A percentile compares a stretch with the other conserved stretches of the same genome.
Conservation (phyloP, 305 asterid genomes). For the Fraxinus xanthoxyloides region DNA sequence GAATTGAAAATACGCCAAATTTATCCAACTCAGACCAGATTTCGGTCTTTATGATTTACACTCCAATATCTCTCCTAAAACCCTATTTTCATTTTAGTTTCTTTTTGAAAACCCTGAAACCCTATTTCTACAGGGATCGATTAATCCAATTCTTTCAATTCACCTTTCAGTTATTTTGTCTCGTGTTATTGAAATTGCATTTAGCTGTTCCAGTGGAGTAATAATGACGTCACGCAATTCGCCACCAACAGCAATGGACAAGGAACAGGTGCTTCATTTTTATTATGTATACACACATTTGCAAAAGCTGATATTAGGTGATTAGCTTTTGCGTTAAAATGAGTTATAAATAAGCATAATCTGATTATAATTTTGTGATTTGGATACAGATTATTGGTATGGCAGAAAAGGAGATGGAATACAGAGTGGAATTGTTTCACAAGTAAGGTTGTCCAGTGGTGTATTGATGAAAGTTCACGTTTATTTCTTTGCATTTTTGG, state of each 20-base stretch:
- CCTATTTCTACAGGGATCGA: not conserved
- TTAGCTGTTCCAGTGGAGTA: not conserved
- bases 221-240: not conserved
- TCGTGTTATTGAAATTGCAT: not conserved
- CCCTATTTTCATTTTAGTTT: not conserved
- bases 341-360: not conserved
- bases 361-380: not conserved
- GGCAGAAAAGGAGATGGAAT: constrained; percentile 52
- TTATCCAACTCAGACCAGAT: not conserved
- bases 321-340: not conserved
- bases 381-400: constrained; percentile 37
- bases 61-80: not conserved
- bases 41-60: not conserved
- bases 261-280: not conserved
- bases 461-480: constrained; percentile 3
- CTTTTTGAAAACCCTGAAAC: not conserved
- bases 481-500: not conserved
- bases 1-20: not conserved
- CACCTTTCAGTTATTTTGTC: not conserved
- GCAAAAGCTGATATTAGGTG: not conserved
- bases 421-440: constrained; percentile 49
- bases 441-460: constrained; percentile 31
- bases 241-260: not conserved
- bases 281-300: not conserved
- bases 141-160: not conserved